These are phyloP conservation scores for Juglanconis oblonga DNA, from an alignment of 2,329 filamentous ascomycete genomes.

Conservation along the genomic window DNA sequence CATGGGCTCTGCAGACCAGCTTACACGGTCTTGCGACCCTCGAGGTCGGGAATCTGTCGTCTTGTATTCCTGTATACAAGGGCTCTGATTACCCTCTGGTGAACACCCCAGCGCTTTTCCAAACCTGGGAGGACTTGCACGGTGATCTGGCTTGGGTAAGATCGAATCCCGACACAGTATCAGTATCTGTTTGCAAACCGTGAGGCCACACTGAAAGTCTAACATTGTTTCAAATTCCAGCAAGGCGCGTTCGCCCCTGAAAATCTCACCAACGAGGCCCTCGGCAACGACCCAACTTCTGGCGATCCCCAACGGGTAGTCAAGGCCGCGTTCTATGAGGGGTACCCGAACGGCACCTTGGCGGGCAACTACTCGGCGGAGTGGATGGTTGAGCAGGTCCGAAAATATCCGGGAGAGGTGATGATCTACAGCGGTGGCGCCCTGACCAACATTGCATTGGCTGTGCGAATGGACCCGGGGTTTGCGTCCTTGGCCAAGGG, in stretches of 20 bases:
- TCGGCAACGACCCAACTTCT: constrained; percentile 42
- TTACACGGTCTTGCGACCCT: constrained; percentile 45
- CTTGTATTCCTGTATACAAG: constrained; percentile 45
- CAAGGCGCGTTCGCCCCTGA: constrained; percentile 42
- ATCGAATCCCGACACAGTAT: background rate
- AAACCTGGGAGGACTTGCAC: constrained; percentile 41
- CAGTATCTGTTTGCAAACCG: too few relatives aligned
- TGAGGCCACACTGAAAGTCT: background rate
- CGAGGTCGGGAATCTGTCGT: constrained; percentile 40
- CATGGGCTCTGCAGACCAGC: constrained; percentile 42
- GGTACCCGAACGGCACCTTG: constrained; percentile 42
- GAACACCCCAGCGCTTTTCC: constrained; percentile 41
- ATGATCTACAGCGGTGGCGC: constrained; percentile 44
- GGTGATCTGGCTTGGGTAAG: constrained; percentile 39
- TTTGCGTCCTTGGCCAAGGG: constrained; percentile 45
- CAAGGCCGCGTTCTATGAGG: constrained; percentile 40
- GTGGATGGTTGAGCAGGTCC: constrained; percentile 46
- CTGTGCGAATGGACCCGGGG: constrained; percentile 40
- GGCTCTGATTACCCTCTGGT: constrained; percentile 45
- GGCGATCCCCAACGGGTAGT: constrained; percentile 40
- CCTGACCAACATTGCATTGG: constrained; percentile 47
- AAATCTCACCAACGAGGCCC: constrained; percentile 39
- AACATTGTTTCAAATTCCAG: constrained; percentile 1
- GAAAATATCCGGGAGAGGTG: constrained; percentile 48
- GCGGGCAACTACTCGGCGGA: constrained; percentile 37